Evolutionary conservation across 2,329 filamentous ascomycete species (phyloP).

Genomic region (Dactylonectria macrodidyma): DNA sequence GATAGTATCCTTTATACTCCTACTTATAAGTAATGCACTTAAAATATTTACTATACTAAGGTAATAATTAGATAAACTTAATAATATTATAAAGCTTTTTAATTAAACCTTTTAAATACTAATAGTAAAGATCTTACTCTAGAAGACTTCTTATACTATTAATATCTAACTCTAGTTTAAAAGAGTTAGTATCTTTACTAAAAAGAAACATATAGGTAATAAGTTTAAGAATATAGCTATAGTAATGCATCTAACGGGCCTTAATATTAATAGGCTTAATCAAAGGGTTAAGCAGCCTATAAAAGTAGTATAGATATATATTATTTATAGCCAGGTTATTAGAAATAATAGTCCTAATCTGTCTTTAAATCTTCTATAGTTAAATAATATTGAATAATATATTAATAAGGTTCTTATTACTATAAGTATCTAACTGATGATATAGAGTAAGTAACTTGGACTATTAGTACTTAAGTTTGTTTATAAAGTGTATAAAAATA

Average conservation of each 20-base stretch:
- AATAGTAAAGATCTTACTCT: background rate
- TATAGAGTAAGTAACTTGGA: background rate
- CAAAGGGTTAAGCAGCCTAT: background rate
- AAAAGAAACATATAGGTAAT: background rate
- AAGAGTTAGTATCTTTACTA: background rate
- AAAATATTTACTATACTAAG: no score
- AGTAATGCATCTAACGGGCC: background rate
- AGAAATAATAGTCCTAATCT: background rate
- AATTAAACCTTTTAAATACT: no score
- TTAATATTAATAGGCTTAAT: background rate
- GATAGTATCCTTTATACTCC: no score
- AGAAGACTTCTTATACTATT: background rate
- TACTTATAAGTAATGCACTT: no score
- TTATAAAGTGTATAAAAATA: background rate
- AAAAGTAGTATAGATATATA: background rate
- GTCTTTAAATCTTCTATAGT: background rate
- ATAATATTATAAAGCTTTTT: background rate
- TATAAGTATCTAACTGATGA: background rate
- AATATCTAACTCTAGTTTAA: background rate
- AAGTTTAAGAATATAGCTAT: background rate
- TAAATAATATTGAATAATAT: background rate
- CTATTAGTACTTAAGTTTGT: background rate
- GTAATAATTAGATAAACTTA: background rate
- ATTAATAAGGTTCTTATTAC: background rate
- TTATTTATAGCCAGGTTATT: background rate